Percentiles rank a stretch among this genome's conserved stretches.
phyloP scores from a whole-genome alignment of 1,139 yeast species.

The Kodamaea plutei region DNA sequence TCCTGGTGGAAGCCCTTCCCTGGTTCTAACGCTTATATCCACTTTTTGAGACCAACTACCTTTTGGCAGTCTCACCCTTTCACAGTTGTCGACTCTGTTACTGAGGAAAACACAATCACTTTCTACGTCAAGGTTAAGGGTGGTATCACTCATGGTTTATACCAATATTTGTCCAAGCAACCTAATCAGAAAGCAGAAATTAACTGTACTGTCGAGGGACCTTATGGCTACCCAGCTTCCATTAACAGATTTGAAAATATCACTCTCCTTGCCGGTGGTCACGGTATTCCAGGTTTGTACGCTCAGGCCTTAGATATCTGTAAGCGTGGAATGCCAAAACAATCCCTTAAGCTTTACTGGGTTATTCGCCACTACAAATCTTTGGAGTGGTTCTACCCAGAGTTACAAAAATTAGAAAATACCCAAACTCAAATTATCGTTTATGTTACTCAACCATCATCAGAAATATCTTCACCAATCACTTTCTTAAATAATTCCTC shows the following conservation, averaged over 20 bases:
- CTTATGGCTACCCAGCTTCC: conserved; percentile 34
- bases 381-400: conserved; percentile 28
- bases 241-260: conserved; percentile 49
- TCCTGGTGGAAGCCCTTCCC: conserved; percentile 38
- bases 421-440: conserved; percentile 32
- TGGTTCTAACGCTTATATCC: conserved; percentile 36
- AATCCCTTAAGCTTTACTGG: conserved; percentile 42
- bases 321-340: conserved; percentile 7
- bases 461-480: conserved; percentile 18
- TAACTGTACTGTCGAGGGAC: conserved; percentile 38
- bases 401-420: conserved; percentile 23
- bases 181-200: conserved; percentile 38
- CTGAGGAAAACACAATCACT: conserved; percentile 25
- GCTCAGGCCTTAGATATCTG: conserved; percentile 30
- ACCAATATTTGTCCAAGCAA: conserved; percentile 41
- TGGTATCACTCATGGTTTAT: conserved; percentile 35
- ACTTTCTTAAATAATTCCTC: conserved; percentile 12
- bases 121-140: conserved; percentile 36
- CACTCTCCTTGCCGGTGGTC: conserved; percentile 62
- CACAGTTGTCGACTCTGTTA: conserved; percentile 43
- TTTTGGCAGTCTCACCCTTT: conserved; percentile 62
- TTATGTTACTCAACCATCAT: conserved; percentile 28
- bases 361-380: conserved; percentile 39
- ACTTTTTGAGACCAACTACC: conserved; percentile 36
- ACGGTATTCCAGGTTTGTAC: conserved; percentile 61